Evolutionary conservation across 495 filamentous ascomycete genomes (phyloP).

Genomic region (Opeltia flavorubescens): DNA sequence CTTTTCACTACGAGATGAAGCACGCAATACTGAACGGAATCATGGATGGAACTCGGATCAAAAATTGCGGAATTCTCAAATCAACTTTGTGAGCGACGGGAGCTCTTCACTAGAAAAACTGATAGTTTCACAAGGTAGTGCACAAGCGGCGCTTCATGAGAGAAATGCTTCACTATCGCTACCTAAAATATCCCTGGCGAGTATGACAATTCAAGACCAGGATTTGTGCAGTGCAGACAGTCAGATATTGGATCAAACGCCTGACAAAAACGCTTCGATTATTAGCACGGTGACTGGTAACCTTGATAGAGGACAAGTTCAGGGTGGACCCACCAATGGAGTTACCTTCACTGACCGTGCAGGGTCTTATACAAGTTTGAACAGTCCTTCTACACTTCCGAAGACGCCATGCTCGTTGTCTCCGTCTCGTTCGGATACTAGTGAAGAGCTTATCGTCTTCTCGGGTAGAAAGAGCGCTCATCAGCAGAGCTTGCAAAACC

Average conservation of each 20-base stretch:
- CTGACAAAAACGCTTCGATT: neutral
- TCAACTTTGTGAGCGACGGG: slow-evolving; percentile 65
- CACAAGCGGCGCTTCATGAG: neutral
- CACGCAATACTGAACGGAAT: slow-evolving; percentile 57
- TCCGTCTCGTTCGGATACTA: slow-evolving; percentile 37
- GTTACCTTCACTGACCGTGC: slow-evolving; percentile 4
- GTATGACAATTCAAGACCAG: neutral
- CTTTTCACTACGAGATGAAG: slow-evolving; percentile 62
- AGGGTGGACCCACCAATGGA: neutral
- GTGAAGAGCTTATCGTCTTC: slow-evolving; percentile 56
- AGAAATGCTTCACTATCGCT: neutral
- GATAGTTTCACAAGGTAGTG: neutral
- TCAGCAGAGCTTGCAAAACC: neutral
- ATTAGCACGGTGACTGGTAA: neutral
- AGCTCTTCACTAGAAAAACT: slow-evolving; percentile 32
- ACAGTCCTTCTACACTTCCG: slow-evolving; percentile 17
- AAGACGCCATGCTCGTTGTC: slow-evolving; percentile 23
- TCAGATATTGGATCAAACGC: neutral
- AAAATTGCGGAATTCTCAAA: slow-evolving; percentile 38
- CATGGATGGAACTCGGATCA: slow-evolving; percentile 20
- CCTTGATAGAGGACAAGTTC: neutral
- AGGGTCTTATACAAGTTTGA: slow-evolving; percentile 2
- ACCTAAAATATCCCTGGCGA: neutral
- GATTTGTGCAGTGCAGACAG: neutral
- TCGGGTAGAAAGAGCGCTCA: slow-evolving; percentile 29